phyloP scores from a whole-genome alignment of 1,284 basidiomycete species.

The Austropuccinia psidii region DNA sequence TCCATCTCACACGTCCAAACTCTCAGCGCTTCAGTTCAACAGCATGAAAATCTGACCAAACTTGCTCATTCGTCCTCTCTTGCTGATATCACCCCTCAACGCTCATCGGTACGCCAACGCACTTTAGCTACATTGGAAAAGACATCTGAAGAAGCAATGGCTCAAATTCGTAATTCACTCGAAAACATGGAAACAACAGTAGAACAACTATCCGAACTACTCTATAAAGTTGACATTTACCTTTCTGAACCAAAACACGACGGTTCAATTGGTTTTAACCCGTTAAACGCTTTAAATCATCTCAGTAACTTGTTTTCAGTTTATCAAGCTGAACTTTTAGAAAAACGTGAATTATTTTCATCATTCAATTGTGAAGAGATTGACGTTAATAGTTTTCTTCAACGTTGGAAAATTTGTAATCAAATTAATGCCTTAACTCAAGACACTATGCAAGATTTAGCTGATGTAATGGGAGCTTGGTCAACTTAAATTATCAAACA shows the following conservation, averaged over 20 bases:
- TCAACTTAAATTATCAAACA: slow-evolving; percentile 15
- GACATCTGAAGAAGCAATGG: background rate
- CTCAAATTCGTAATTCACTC: background rate
- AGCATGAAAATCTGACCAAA: slow-evolving; percentile 22
- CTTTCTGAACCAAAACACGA: background rate
- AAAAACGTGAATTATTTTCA: slow-evolving; percentile 25
- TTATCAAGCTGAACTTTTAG: slow-evolving; percentile 29
- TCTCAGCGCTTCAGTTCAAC: slow-evolving; percentile 1
- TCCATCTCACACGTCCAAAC: slow-evolving; percentile 33
- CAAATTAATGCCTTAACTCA: slow-evolving; percentile 6
- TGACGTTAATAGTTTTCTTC: background rate
- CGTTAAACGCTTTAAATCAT: slow-evolving; percentile 14
- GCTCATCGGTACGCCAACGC: slow-evolving; percentile 20
- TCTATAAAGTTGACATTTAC: slow-evolving; percentile 21
- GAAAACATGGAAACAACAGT: slow-evolving; percentile 9
- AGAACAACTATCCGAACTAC: slow-evolving; percentile 9
- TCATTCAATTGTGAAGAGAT: slow-evolving; percentile 27
- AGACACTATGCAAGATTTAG: slow-evolving; percentile 29
- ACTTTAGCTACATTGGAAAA: slow-evolving; percentile 1
- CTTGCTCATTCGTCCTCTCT: background rate
- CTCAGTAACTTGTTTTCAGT: slow-evolving; percentile 10
- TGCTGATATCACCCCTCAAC: background rate
- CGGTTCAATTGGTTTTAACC: slow-evolving; percentile 18
- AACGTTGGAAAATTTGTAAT: slow-evolving; percentile 9
- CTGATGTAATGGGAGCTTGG: slow-evolving; percentile 20